Evolutionary conservation across 345 rosid species (phyloP).

Genomic region (Carallia pectinifolia): DNA sequence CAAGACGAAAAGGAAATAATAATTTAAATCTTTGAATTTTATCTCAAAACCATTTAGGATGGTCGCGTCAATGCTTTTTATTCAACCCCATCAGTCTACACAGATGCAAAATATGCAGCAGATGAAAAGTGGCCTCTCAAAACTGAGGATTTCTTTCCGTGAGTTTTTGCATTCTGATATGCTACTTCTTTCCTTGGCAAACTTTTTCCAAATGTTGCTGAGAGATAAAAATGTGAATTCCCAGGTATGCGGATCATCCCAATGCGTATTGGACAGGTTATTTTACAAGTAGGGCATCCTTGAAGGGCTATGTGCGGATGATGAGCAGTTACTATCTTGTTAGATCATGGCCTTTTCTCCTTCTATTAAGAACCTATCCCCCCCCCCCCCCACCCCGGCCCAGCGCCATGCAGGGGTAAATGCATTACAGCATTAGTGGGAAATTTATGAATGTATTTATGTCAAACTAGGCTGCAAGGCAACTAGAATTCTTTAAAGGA

Average conservation of each 20-base stretch:
- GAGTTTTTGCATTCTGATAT: slow-evolving; percentile 33
- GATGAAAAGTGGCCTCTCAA: slow-evolving; percentile 85
- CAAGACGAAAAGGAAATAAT: background rate
- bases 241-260: slow-evolving; percentile 87
- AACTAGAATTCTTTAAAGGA: slow-evolving; percentile 81
- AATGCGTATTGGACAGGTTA: slow-evolving; percentile 98
- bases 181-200: background rate
- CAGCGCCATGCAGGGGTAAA: too few relatives aligned
- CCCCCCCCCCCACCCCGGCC: too few relatives aligned
- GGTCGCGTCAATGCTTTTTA: slow-evolving; percentile 90
- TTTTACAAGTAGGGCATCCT: slow-evolving; percentile 86
- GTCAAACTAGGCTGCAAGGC: slow-evolving; percentile 66
- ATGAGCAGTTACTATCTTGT: slow-evolving; percentile 86
- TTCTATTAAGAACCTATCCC: background rate
- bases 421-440: background rate
- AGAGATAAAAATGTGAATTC: slow-evolving; percentile 12
- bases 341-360: slow-evolving; percentile 21
- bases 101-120: slow-evolving; percentile 78
- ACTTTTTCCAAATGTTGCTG: background rate
- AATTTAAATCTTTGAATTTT: background rate
- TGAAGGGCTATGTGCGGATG: slow-evolving; percentile 76
- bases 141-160: slow-evolving; percentile 93
- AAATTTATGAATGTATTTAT: background rate
- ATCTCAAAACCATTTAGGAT: slow-evolving; percentile 44
- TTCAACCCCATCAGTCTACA: slow-evolving; percentile 86